A percentile compares a stretch with the other conserved stretches of the same genome.
phyloP scores from a whole-genome alignment of 2,329 filamentous ascomycete genomes.

The Eutypa lata region DNA sequence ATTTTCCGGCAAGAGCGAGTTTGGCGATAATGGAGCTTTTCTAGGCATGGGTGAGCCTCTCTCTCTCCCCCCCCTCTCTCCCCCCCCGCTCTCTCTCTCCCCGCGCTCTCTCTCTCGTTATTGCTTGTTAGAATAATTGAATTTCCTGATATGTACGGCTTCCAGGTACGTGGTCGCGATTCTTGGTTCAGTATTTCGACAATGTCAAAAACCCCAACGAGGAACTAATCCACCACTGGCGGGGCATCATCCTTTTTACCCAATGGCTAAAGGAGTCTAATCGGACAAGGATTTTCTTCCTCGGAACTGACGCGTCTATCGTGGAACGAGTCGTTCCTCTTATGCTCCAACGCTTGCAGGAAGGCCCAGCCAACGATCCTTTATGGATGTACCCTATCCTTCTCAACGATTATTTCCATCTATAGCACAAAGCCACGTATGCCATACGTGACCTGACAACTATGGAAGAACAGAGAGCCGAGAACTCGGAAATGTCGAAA shows the following conservation, averaged over 20 bases:
- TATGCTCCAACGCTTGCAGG: neutral
- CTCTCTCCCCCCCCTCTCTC: too few relatives aligned
- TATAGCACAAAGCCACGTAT: neutral
- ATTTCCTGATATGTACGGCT: too few relatives aligned
- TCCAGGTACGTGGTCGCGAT: too few relatives aligned
- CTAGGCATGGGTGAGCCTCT: too few relatives aligned
- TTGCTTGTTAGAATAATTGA: too few relatives aligned
- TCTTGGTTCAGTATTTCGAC: too few relatives aligned
- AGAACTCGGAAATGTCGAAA: neutral
- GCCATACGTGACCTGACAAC: neutral
- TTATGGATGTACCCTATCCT: constrained; percentile 2
- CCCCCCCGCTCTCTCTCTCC: too few relatives aligned
- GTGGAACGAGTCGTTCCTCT: neutral
- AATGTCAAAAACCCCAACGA: too few relatives aligned
- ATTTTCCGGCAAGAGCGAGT: too few relatives aligned
- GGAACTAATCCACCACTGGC: neutral
- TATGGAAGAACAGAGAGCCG: neutral
- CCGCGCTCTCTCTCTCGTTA: too few relatives aligned
- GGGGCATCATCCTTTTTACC: neutral
- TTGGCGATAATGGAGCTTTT: too few relatives aligned
- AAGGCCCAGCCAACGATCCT: neutral
- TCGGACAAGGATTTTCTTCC: neutral
- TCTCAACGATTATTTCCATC: neutral
- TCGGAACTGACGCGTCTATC: neutral
- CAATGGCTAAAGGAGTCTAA: neutral